These are phyloP conservation scores for Sugiyamaella smithiae DNA, from an alignment of 805 yeast genomes.

Conservation along the genomic window DNA sequence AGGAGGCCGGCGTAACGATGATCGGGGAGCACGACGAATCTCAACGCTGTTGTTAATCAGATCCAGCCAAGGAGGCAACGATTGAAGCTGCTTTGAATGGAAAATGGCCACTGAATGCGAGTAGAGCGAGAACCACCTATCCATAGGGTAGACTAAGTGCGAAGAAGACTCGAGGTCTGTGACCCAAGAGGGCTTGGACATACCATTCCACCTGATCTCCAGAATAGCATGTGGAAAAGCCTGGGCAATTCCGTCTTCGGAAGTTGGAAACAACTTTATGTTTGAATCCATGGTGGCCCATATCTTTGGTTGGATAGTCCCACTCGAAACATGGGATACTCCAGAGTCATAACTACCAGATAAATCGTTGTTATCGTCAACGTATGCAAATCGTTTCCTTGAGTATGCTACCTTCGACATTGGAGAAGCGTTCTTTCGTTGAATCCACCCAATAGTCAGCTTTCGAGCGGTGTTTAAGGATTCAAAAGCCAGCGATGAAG, in stretches of 20 bases:
- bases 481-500: constrained; percentile 13
- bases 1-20: constrained; percentile 1
- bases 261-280: constrained; percentile 18
- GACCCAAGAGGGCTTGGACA: constrained; percentile 37
- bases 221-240: constrained; percentile 50
- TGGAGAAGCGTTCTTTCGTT: constrained; percentile 28
- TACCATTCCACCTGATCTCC: constrained; percentile 46
- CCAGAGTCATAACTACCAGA: neutral
- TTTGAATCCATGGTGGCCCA: constrained; percentile 40
- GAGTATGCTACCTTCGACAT: constrained; percentile 25
- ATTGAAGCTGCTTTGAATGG: constrained; percentile 33
- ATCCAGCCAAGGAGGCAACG: constrained; percentile 41
- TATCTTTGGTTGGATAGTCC: constrained; percentile 20
- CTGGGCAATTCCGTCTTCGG: constrained; percentile 9
- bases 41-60: constrained; percentile 36
- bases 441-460: constrained; percentile 38
- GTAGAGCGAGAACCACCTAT: constrained; percentile 37
- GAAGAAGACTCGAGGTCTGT: constrained; percentile 40
- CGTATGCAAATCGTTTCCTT: constrained; percentile 29
- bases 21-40: constrained; percentile 46
- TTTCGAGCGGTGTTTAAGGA: constrained; percentile 23
- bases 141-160: constrained; percentile 49
- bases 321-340: neutral
- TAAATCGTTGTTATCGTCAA: constrained; percentile 10
- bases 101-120: constrained; percentile 36